phyloP scores from a whole-genome alignment of 1,284 basidiomycete genomes.

The Phlebopus sp. region DNA sequence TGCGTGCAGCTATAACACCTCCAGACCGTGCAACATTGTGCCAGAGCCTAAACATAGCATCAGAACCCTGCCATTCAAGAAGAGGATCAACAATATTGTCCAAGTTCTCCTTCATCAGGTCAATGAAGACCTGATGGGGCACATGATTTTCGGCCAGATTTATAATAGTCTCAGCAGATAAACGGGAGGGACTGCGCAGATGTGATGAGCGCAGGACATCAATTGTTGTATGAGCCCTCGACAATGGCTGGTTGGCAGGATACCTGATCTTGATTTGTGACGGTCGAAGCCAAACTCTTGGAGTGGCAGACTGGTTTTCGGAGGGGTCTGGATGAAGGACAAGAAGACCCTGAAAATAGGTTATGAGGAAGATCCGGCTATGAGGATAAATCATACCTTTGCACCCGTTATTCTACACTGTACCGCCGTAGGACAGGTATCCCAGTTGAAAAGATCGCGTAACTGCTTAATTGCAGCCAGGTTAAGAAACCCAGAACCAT shows the following conservation, averaged over 20 bases:
- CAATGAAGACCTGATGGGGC: constrained; percentile 34
- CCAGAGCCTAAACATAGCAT: constrained; percentile 45
- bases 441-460: constrained; percentile 34
- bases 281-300: constrained; percentile 41
- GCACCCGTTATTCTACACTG: constrained; percentile 46
- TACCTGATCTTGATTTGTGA: constrained; percentile 52
- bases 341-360: constrained; percentile 40
- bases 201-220: constrained; percentile 49
- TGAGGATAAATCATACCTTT: constrained; percentile 44
- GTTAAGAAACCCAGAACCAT: constrained; percentile 51
- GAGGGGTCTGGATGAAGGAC: constrained; percentile 35
- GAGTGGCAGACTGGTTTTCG: constrained; percentile 23
- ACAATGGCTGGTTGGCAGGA: constrained; percentile 23
- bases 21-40: constrained; percentile 38
- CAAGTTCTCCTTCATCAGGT: constrained; percentile 38
- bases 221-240: constrained; percentile 42
- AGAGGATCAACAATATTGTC: constrained; percentile 36
- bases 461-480: constrained; percentile 35
- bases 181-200: constrained; percentile 37
- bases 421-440: constrained; percentile 43
- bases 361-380: not conserved
- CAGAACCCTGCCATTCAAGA: constrained; percentile 42
- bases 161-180: constrained; percentile 49
- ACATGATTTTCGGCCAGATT: constrained; percentile 54
- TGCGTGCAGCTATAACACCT: constrained; percentile 42